These are phyloP conservation scores for Penicillium nucicola DNA, from an alignment of 495 filamentous ascomycete genomes.

Conservation along the genomic window DNA sequence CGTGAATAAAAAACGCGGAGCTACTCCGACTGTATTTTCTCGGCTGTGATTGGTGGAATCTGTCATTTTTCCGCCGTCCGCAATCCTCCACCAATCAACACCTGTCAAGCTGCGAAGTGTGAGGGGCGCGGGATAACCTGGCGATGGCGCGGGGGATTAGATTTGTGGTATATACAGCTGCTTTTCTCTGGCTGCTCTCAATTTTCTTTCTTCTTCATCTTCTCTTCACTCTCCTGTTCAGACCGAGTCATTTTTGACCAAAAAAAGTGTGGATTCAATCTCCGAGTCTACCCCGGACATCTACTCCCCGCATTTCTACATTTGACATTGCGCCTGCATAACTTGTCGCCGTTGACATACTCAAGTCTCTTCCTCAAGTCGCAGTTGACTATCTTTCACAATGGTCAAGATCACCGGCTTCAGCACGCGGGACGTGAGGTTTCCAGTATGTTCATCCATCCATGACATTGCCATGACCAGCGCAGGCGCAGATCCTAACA, in stretches of 20 bases:
- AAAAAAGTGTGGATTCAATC: not conserved
- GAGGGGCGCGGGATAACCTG: conserved; percentile 21
- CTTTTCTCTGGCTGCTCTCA: conserved; percentile 7
- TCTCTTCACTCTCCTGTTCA: not conserved
- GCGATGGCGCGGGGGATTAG: conserved; percentile 19
- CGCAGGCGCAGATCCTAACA: not conserved
- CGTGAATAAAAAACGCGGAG: conserved; percentile 18
- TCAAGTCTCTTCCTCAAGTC: not conserved
- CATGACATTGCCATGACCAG: not conserved
- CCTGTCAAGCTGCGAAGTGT: not conserved
- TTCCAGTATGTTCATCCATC: conserved; percentile 57
- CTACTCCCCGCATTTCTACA: conserved; percentile 2
- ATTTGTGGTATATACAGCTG: conserved; percentile 24
- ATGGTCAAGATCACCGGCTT: conserved; percentile 80
- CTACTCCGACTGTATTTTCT: conserved; percentile 18
- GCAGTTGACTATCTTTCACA: conserved; percentile 7
- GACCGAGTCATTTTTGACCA: not conserved
- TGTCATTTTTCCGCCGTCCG: conserved; percentile 12
- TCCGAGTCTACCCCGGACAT: not conserved
- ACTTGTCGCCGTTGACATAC: not conserved
- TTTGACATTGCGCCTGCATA: not conserved
- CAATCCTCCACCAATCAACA: conserved; percentile 32
- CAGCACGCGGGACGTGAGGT: conserved; percentile 81
- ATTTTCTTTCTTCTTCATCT: not conserved
- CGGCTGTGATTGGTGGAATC: conserved; percentile 30